Percentiles rank a stretch among this genome's conserved stretches.
Conservation (phyloP, 768 basidiomycete species). For the Tubosaeta sp. region DNA sequence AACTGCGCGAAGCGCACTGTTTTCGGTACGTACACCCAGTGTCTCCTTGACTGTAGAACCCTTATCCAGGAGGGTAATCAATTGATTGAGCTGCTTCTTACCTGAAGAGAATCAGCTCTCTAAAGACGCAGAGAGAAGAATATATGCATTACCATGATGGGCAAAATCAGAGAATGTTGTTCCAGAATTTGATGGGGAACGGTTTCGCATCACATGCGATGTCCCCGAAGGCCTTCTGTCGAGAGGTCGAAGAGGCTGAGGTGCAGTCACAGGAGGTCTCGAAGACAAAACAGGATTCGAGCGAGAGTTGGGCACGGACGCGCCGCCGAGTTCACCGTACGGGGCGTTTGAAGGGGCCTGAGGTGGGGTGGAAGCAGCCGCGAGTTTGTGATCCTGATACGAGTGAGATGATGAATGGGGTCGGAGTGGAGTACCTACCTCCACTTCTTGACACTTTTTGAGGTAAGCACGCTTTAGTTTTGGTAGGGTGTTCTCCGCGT, state of each 20-base stretch:
- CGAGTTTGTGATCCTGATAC: constrained; percentile 59
- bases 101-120: constrained; percentile 37
- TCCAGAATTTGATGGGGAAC: constrained; percentile 78
- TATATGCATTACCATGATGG: constrained; percentile 53
- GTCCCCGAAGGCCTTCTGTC: constrained; percentile 70
- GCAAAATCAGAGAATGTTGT: constrained; percentile 85
- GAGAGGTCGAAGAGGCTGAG: constrained; percentile 71
- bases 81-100: constrained; percentile 81
- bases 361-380: constrained; percentile 34
- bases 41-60: constrained; percentile 60
- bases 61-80: constrained; percentile 84
- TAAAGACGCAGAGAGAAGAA: background rate
- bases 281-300: constrained; percentile 44
- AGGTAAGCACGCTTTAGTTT: constrained; percentile 74
- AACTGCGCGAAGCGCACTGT: constrained; percentile 66
- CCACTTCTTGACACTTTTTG: constrained; percentile 84
- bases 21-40: constrained; percentile 53
- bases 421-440: constrained; percentile 44
- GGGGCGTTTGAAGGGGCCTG: constrained; percentile 29
- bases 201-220: constrained; percentile 49
- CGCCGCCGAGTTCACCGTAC: constrained; percentile 28
- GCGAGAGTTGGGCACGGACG: constrained; percentile 36
- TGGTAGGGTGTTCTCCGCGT: constrained; percentile 73
- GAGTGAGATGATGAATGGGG: constrained; percentile 9
- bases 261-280: constrained; percentile 57